Evolutionary conservation across 2,329 filamentous ascomycete species (phyloP).

Genomic region (Didymella lethalis): DNA sequence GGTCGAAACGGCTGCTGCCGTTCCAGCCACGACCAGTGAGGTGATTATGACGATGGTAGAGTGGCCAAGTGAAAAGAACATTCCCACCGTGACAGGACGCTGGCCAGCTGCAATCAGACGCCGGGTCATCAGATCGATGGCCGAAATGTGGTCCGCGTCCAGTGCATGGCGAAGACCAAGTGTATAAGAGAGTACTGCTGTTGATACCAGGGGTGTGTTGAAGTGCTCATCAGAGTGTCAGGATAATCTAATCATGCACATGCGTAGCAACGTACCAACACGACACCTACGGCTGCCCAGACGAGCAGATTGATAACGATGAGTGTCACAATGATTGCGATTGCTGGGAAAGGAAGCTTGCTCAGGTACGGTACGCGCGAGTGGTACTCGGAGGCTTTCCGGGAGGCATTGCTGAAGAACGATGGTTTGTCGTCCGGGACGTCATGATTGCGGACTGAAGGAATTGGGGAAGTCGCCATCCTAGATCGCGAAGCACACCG

Average conservation of each 20-base stretch:
- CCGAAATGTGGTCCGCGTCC: constrained; percentile 92
- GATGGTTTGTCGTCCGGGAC: constrained; percentile 22
- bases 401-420: constrained; percentile 34
- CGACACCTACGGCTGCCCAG: constrained; percentile 66
- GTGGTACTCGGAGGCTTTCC: constrained; percentile 58
- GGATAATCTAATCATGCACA: neutral
- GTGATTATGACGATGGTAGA: constrained; percentile 92
- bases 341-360: constrained; percentile 63
- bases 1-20: constrained; percentile 80
- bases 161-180: constrained; percentile 93
- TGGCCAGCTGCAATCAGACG: constrained; percentile 86
- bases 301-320: constrained; percentile 63
- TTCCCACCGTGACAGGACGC: constrained; percentile 88
- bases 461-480: constrained; percentile 1
- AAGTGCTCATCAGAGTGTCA: constrained; percentile 36
- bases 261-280: constrained; percentile 57
- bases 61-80: constrained; percentile 92
- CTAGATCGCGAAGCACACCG: neutral
- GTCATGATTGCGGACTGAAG: constrained; percentile 1
- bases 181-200: constrained; percentile 85
- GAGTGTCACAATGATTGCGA: constrained; percentile 65
- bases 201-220: constrained; percentile 70
- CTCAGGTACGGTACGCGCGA: constrained; percentile 62
- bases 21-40: constrained; percentile 90
- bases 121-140: constrained; percentile 94